Evolutionary conservation across 169 alveolate species (phyloP).

Genomic region (Cryptosporidium parvum): DNA sequence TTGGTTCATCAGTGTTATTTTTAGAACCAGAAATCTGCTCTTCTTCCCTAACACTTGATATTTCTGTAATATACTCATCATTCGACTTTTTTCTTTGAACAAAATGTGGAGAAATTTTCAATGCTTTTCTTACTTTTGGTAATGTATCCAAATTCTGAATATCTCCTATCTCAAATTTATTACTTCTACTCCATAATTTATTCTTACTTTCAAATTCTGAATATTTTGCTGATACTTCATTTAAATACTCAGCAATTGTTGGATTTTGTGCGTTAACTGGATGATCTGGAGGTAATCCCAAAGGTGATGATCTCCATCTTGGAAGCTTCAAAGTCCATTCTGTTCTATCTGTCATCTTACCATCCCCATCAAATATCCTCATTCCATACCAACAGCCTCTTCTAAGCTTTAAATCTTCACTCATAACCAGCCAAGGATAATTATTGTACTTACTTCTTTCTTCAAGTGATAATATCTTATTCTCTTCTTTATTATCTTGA

Average conservation of each 20-base stretch:
- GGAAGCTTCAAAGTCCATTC: conserved; percentile 69
- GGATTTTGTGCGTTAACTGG: conserved; percentile 70
- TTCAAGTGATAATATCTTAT: conserved; percentile 37
- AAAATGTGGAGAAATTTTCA: conserved; percentile 49
- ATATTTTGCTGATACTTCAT: conserved; percentile 34
- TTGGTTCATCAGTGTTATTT: conserved; percentile 2
- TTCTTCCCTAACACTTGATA: conserved; percentile 32
- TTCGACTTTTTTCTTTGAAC: conserved; percentile 40
- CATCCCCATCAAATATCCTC: conserved; percentile 61
- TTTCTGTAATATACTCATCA: conserved; percentile 19
- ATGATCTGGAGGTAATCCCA: conserved; percentile 74
- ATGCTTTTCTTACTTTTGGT: conserved; percentile 21
- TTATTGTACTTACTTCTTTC: conserved; percentile 35
- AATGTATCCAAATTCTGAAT: neutral
- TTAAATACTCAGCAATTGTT: conserved; percentile 50
- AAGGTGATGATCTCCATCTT: conserved; percentile 73
- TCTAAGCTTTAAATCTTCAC: conserved; percentile 15
- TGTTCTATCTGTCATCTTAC: conserved; percentile 54
- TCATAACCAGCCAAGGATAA: conserved; percentile 54
- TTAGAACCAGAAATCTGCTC: neutral
- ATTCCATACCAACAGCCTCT: conserved; percentile 77
- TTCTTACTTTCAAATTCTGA: conserved; percentile 11
- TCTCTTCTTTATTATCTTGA: neutral
- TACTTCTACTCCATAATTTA: conserved; percentile 34
- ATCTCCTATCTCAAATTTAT: conserved; percentile 8